Base-by-base conservation (phyloP, 352 stramenopile genomes). In the Globisporangium solare region DNA sequence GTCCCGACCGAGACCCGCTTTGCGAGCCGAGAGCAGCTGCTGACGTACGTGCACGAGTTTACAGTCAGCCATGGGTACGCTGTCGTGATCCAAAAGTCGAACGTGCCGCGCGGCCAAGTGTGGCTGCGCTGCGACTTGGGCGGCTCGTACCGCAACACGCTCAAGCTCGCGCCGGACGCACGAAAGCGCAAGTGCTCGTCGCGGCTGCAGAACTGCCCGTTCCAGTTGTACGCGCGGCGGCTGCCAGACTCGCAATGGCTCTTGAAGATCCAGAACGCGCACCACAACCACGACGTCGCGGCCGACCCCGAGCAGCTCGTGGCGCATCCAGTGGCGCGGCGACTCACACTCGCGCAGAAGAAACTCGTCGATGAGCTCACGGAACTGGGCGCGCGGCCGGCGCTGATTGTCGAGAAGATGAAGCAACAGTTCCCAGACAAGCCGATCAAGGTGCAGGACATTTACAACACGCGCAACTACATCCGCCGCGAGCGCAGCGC, bases 391-490 rank as follows among this genome's bases (percentile, higher is more conserved):
- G 46, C 62, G n/a, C 66, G 71, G 0, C 71, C 71, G 3, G 60
- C 60, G 15, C 58, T 66, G 10, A 81, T 84, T 22, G 56, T 84
- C 47, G 64, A 77, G 42, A 63, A 55, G 20, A 52, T 81, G 41
- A 69, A 68, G 52, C 60, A 70, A 31, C 21, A 53, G 18, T 76
- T 79, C 52, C 74, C 74, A 6, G 60, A 71, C 43, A 74, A 75
- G 32, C 63, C 60, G n/a, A 58, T 83, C 42, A 75, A 74, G 43
- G 67, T 79, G 41, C 71, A 75, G 53, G 74, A 79, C 56, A 73
- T 84, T 35, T 84, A 81, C 68, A 81, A 84, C 56, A 53, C 59
- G 39, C 71, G 71, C 49, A 79, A 76, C 54, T 72, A 65, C 47
- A 78, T 83, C 31, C 66, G 67, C 0, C 61, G 61, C 17, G 74